phyloP scores from a whole-genome alignment of 345 rosid species.

The Eucalyptus coolabah region DNA sequence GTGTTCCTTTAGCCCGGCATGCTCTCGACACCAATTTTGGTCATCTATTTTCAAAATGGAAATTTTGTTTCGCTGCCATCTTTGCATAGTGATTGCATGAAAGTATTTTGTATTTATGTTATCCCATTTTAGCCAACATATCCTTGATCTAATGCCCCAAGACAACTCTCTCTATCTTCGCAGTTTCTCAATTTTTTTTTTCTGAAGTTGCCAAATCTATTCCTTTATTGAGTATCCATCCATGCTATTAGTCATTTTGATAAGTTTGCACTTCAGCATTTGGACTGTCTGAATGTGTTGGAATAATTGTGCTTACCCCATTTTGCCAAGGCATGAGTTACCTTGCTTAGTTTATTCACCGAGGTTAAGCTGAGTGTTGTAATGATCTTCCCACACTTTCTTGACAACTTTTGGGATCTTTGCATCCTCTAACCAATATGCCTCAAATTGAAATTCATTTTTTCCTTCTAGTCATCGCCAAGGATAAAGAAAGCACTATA shows the following conservation, averaged over 20 bases:
- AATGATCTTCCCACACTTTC: no score
- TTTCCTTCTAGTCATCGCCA: no score
- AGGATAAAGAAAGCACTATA: no score
- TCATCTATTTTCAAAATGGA: background rate
- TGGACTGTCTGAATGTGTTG: background rate
- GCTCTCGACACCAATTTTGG: background rate
- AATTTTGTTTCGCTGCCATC: background rate
- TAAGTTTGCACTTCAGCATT: rapidly evolving
- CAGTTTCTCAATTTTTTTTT: background rate
- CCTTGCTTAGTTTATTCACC: no score
- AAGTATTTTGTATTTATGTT: no score
- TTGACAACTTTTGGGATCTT: no score
- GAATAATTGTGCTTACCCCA: background rate
- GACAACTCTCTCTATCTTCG: background rate
- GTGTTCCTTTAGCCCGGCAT: background rate
- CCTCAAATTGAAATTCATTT: no score
- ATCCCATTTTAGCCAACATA: background rate
- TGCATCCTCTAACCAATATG: no score
- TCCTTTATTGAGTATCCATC: no score
- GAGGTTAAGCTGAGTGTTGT: no score
- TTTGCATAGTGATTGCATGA: background rate
- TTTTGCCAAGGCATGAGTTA: no score
- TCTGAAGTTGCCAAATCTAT: background rate
- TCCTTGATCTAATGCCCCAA: background rate
- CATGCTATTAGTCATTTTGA: background rate